A percentile compares a stretch with the other conserved stretches of the same genome.
Evolutionary conservation across 2,329 filamentous ascomycete genomes (phyloP).

Genomic region (Fusarium chuoi): DNA sequence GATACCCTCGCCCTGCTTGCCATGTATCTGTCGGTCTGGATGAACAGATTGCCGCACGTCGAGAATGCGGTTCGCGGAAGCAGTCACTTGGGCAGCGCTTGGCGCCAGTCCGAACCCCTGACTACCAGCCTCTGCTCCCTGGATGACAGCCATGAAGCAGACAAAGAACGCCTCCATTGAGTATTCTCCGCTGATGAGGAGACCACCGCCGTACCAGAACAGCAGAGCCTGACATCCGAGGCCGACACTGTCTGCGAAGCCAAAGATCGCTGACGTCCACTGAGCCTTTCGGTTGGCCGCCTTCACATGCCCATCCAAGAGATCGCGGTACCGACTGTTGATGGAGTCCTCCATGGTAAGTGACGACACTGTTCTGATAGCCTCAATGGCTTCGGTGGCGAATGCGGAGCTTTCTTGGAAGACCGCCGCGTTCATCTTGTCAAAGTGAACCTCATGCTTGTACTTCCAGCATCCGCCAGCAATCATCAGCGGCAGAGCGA

Average conservation of each 20-base stretch:
- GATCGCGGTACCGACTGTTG: slow-evolving; percentile 49
- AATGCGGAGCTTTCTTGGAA: slow-evolving; percentile 71
- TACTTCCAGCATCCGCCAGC: slow-evolving; percentile 52
- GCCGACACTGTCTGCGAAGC: slow-evolving; percentile 52
- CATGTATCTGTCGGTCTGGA: background rate
- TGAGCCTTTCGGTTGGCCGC: slow-evolving; percentile 46
- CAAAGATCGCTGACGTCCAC: slow-evolving; percentile 49
- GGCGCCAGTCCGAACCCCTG: slow-evolving; percentile 27
- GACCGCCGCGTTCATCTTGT: slow-evolving; percentile 65
- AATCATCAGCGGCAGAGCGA: slow-evolving; percentile 49
- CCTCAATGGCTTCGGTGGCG: slow-evolving; percentile 69
- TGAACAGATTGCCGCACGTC: slow-evolving; percentile 20
- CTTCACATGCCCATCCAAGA: slow-evolving; percentile 50
- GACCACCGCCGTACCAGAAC: slow-evolving; percentile 60
- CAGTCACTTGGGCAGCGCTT: slow-evolving; percentile 32
- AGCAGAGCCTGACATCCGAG: slow-evolving; percentile 59
- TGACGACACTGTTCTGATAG: slow-evolving; percentile 70
- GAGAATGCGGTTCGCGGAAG: slow-evolving; percentile 47
- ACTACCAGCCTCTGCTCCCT: slow-evolving; percentile 58
- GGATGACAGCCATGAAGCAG: slow-evolving; percentile 62
- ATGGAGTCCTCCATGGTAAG: slow-evolving; percentile 70
- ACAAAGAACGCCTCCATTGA: slow-evolving; percentile 61
- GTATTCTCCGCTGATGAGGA: slow-evolving; percentile 45
- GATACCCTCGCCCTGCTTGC: slow-evolving; percentile 38
- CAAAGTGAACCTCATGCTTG: slow-evolving; percentile 63